Conservation (phyloP, 2,329 filamentous ascomycete genomes). For the Penicillium sp. region DNA sequence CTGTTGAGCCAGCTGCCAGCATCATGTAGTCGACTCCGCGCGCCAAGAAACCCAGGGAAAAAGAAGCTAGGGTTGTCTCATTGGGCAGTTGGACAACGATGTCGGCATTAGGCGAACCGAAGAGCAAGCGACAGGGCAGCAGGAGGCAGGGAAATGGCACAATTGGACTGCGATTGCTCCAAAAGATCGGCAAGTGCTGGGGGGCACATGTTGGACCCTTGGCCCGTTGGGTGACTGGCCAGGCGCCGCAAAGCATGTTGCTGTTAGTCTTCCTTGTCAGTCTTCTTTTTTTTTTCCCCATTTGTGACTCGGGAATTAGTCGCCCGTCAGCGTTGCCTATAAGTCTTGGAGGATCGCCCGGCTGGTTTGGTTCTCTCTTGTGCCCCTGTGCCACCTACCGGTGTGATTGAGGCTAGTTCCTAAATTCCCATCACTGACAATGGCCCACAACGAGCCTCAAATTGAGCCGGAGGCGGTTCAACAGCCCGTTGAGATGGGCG, state of each 20-base stretch:
- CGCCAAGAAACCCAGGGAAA: conserved; percentile 10
- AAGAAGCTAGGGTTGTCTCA: not conserved
- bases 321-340: not conserved
- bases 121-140: not conserved
- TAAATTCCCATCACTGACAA: not conserved
- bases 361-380: not conserved
- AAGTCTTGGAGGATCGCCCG: not conserved
- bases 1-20: not conserved
- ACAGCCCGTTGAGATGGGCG: conserved; percentile 12
- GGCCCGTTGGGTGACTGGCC: not conserved
- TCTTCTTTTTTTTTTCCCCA: not conserved
- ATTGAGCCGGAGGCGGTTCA: conserved; percentile 9
- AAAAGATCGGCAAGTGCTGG: not conserved
- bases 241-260: not conserved
- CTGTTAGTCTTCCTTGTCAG: not conserved
- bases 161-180: not conserved
- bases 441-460: conserved; percentile 11
- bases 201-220: not conserved
- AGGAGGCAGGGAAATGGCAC: not conserved
- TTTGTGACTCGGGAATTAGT: not conserved
- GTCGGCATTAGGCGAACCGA: not conserved
- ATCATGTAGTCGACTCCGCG: not conserved
- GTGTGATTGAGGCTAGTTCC: not conserved
- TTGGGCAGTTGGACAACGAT: not conserved
- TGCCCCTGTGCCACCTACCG: not conserved